Conservation (phyloP, 1,284 basidiomycete species). For the Cystobasidiaceae sp. region DNA sequence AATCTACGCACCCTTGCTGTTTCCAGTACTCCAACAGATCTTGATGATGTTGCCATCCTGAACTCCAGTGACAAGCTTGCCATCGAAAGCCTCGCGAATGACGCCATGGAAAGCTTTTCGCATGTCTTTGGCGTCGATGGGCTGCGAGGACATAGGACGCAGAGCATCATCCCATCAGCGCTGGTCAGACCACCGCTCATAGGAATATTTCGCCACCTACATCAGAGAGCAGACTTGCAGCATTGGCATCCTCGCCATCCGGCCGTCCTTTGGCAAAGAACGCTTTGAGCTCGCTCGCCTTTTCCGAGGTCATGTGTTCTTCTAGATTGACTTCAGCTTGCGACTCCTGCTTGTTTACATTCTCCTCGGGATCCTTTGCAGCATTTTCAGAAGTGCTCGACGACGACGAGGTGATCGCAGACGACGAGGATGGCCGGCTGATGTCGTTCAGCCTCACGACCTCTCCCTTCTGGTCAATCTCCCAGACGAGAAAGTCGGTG, state of each 20-base stretch:
- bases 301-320: constrained; percentile 1
- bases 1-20: background rate
- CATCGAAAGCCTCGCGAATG: constrained; percentile 72
- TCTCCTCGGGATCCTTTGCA: background rate
- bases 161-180: background rate
- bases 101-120: constrained; percentile 76
- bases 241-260: background rate
- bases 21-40: constrained; percentile 32
- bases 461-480: constrained; percentile 72
- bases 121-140: constrained; percentile 71
- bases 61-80: constrained; percentile 77
- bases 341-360: background rate
- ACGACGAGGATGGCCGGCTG: constrained; percentile 54
- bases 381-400: background rate
- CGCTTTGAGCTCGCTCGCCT: background rate
- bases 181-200: background rate
- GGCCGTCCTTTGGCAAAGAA: background rate
- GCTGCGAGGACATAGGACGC: constrained; percentile 51
- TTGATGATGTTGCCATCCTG: constrained; percentile 48
- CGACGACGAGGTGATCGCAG: background rate
- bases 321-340: background rate
- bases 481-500: constrained; percentile 87
- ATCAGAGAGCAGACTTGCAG: constrained; percentile 4
- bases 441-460: constrained; percentile 73
- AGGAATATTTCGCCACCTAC: background rate